A percentile compares a stretch with the other conserved stretches of the same genome.
Evolutionary conservation across 345 rosid genomes (phyloP).

Genomic region (Kandelia obovata): DNA sequence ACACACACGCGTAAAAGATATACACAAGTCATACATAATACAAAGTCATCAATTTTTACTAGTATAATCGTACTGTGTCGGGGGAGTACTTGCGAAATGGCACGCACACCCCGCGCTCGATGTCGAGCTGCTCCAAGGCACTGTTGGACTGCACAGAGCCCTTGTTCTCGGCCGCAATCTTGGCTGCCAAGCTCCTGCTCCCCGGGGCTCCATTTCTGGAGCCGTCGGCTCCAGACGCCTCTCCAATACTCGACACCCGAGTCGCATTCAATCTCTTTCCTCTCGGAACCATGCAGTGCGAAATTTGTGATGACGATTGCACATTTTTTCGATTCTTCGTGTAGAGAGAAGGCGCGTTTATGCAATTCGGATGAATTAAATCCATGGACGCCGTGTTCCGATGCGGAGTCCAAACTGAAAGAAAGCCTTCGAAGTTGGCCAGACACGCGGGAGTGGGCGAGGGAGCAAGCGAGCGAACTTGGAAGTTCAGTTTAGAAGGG

Average conservation of each 20-base stretch:
- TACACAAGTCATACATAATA: background rate
- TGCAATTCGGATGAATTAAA: constrained; percentile 17
- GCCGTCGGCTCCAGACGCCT: background rate
- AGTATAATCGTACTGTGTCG: constrained; percentile 59
- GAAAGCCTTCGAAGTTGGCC: no score
- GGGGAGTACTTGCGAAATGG: constrained; percentile 98
- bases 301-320: background rate
- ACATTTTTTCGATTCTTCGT: background rate
- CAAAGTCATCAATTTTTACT: constrained; percentile 9
- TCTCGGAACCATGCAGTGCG: background rate
- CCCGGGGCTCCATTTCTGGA: constrained; percentile 4
- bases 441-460: background rate
- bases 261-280: background rate
- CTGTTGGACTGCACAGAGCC: constrained; percentile 36
- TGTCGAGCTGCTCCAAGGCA: constrained; percentile 85
- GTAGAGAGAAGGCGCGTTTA: constrained; percentile 4
- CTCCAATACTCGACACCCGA: background rate
- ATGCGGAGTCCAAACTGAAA: no score
- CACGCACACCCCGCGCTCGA: constrained; percentile 95
- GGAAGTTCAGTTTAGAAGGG: background rate
- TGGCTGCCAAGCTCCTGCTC: background rate
- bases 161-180: background rate
- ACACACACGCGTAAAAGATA: background rate
- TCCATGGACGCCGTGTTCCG: constrained; percentile 4
- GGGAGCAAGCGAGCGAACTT: background rate